Conservation (phyloP, 2,329 filamentous ascomycete species). For the Nigrospora sphaerica region DNA sequence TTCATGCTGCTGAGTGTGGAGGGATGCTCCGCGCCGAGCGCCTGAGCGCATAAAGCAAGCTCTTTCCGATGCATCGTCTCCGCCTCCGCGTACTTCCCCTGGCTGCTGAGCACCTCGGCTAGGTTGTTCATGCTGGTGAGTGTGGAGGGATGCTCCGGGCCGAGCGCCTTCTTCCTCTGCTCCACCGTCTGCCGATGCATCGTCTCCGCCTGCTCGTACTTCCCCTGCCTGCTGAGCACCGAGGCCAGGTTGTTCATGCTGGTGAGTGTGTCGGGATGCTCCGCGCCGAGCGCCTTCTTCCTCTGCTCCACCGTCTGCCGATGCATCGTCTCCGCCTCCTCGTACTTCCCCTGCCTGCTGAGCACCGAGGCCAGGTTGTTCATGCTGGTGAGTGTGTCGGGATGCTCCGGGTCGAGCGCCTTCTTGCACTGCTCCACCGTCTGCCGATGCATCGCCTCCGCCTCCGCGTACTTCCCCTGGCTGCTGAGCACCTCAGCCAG, state of each 20-base stretch:
- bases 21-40: constrained; percentile 8
- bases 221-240: constrained; percentile 11
- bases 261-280: constrained; percentile 9
- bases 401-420: constrained; percentile 8
- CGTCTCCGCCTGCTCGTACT: constrained; percentile 4
- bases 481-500: background rate
- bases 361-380: constrained; percentile 5
- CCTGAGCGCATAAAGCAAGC: background rate
- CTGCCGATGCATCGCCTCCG: constrained; percentile 7
- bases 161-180: too few relatives aligned
- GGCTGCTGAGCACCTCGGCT: too few relatives aligned
- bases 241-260: constrained; percentile 14
- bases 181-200: too few relatives aligned
- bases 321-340: constrained; percentile 14
- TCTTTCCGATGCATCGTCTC: too few relatives aligned
- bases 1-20: constrained; percentile 11
- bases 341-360: constrained; percentile 2
- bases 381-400: constrained; percentile 7
- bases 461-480: constrained; percentile 9
- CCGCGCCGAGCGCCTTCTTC: constrained; percentile 8
- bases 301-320: constrained; percentile 7
- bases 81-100: too few relatives aligned
- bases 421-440: constrained; percentile 4
- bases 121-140: too few relatives aligned
- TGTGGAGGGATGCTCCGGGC: too few relatives aligned